Conservation (phyloP, 768 basidiomycete genomes). For the Pleurotus cornucopiae region DNA sequence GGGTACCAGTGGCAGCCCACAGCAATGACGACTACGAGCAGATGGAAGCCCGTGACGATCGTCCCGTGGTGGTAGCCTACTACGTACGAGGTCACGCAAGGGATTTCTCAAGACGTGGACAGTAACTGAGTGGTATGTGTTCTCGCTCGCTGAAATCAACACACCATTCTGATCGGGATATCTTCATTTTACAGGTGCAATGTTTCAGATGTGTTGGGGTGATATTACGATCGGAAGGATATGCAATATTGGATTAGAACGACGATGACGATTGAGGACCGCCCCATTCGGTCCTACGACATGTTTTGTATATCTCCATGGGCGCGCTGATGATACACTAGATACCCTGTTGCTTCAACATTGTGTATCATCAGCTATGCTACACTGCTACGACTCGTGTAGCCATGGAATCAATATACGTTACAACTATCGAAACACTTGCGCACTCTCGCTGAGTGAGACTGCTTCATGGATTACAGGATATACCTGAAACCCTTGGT, state of each 20-base stretch:
- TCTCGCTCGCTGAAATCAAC: not conserved
- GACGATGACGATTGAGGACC: constrained; percentile 3
- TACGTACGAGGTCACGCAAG: constrained; percentile 2
- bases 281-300: not conserved
- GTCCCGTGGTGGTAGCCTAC: not conserved
- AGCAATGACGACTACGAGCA: not conserved
- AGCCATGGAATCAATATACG: not conserved
- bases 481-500: constrained; percentile 42
- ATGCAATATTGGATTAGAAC: not conserved
- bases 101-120: not conserved
- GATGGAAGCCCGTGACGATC: constrained; percentile 1
- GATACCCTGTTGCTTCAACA: not conserved
- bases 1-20: not conserved
- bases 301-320: not conserved
- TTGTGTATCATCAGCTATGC: not conserved
- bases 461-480: constrained; percentile 24
- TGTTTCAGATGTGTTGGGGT: too few relatives aligned
- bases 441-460: not conserved
- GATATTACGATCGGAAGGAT: not conserved
- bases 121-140: constrained; percentile 4
- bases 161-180: not conserved
- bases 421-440: not conserved
- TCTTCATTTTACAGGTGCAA: too few relatives aligned
- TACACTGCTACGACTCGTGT: not conserved
- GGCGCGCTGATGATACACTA: constrained; percentile 1